Evolutionary conservation across 352 stramenopile genomes (phyloP).

Genomic region (Phytophthora pinifolia): DNA sequence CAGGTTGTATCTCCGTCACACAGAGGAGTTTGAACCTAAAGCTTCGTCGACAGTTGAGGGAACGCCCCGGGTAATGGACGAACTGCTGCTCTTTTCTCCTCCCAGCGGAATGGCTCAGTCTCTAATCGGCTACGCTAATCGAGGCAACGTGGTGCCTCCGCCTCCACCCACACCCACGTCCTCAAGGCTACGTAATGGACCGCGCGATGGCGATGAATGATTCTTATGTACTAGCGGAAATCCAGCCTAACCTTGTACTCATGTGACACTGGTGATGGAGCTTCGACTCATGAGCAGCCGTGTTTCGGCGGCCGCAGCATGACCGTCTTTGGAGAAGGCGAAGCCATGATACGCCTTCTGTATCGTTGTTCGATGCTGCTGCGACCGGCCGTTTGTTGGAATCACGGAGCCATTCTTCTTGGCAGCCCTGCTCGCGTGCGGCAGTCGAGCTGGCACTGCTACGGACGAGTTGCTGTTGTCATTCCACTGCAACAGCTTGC

Average conservation of each 20-base stretch:
- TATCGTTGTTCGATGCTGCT: constrained; percentile 30
- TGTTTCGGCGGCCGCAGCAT: constrained; percentile 54
- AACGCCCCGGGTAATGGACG: constrained; percentile 23
- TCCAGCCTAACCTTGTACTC: constrained; percentile 7
- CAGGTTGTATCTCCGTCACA: constrained; percentile 21
- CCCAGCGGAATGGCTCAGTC: constrained; percentile 25
- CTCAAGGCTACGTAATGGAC: not conserved
- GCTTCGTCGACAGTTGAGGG: constrained; percentile 16
- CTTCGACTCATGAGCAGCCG: constrained; percentile 50
- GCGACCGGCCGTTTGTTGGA: constrained; percentile 25
- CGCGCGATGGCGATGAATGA: constrained; percentile 3
- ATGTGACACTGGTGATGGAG: constrained; percentile 28
- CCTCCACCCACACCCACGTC: constrained; percentile 8
- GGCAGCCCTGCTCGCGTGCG: constrained; percentile 7
- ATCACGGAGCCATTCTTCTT: constrained; percentile 39
- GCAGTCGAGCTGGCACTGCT: constrained; percentile 37
- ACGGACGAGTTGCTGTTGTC: constrained; percentile 61
- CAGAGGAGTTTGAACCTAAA: constrained; percentile 9
- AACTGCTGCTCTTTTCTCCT: constrained; percentile 38
- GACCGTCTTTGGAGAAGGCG: constrained; percentile 68
- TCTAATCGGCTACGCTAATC: constrained; percentile 30
- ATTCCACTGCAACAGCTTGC: constrained; percentile 59
- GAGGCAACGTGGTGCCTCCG: constrained; percentile 29
- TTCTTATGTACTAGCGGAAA: constrained; percentile 8
- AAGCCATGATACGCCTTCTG: constrained; percentile 63